These are phyloP conservation scores for Ogataea haglerorum DNA, from an alignment of 805 yeast genomes.

Conservation along the genomic window DNA sequence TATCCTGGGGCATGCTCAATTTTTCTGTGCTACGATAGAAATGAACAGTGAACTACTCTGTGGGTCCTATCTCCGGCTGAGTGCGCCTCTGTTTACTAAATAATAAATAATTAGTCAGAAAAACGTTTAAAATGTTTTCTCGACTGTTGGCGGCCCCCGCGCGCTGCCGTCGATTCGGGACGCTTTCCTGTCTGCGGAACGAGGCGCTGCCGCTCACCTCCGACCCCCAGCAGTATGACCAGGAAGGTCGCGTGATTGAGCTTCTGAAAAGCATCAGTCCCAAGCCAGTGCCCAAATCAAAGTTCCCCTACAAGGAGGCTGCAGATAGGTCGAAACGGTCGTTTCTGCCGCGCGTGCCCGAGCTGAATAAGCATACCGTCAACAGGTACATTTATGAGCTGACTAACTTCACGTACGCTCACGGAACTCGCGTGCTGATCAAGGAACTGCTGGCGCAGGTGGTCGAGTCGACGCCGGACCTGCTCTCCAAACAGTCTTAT, in stretches of 20 bases:
- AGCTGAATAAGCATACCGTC: constrained; percentile 6
- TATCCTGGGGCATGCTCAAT: too few relatives aligned
- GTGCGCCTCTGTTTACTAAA: too few relatives aligned
- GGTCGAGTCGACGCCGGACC: constrained; percentile 14
- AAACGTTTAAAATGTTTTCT: too few relatives aligned
- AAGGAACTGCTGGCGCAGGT: constrained; percentile 13
- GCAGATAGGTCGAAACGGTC: constrained; percentile 17
- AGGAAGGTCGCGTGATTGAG: constrained; percentile 22
- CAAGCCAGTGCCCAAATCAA: constrained; percentile 21
- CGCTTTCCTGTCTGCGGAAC: too few relatives aligned
- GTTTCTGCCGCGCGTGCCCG: constrained; percentile 20
- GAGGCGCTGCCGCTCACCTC: too few relatives aligned
- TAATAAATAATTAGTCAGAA: too few relatives aligned
- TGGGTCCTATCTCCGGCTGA: too few relatives aligned
- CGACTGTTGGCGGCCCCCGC: too few relatives aligned
- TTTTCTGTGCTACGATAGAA: too few relatives aligned
- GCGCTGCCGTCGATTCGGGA: too few relatives aligned
- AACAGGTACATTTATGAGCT: constrained; percentile 20
- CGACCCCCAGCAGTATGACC: neutral
- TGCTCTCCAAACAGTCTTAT: constrained; percentile 21
- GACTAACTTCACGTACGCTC: constrained; percentile 19
- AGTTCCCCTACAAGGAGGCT: constrained; percentile 20
- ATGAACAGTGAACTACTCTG: too few relatives aligned
- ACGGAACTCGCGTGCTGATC: constrained; percentile 8
- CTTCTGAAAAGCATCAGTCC: constrained; percentile 20